Evolutionary conservation across 768 basidiomycete species (phyloP), one percentile per base, ranked within the genome.

Genomic region (Leccinum olivaceopallidum): DNA sequence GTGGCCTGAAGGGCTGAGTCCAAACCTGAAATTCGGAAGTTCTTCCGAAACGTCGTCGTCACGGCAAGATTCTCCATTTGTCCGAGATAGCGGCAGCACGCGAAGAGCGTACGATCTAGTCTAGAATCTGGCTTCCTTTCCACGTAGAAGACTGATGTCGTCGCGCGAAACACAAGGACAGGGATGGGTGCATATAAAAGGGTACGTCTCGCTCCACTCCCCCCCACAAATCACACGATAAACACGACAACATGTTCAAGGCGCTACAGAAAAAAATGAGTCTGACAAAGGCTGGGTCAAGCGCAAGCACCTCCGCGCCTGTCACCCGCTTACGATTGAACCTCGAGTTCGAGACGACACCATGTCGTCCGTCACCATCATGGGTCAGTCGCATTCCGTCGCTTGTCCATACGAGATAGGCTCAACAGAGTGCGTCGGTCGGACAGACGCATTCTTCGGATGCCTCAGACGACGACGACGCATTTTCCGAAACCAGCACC

Each of bases 401-500:
- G 2, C 18, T 37, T 22, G 24, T 20, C 4, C n/a, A 10, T 10
- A 5, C n/a, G 9, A 44, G 9, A 18, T 8, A n/a, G 42, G 42
- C 42, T 44, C 9, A 44, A n/a, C 42, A n/a, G 42, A 44, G 16
- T 14, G 13, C 47, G n/a, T 14, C n/a, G 44, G 3, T 20, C 42
- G 57, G 57, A 54, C 32, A 22, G 56, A 56, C 7, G 9, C 9
- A 54, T 32, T 51, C 18, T 12, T 16, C 44, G 14, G 49, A 28
- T n/a, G 5, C 4, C 9, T 20, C 42, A 20, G 42, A 44, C 24
- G 26, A n/a, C 8, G 20, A 22, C 2, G 48, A 57, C 26, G 4
- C 37, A 12, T 28, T 55, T 12, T 69, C 67, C 5, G 59, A 65
- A 22, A 65, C 63, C 2, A 63, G 61, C 24, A 69, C 63, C 20